Evolutionary conservation across 2,329 filamentous ascomycete species (phyloP).

Genomic region (Didymella sp.): DNA sequence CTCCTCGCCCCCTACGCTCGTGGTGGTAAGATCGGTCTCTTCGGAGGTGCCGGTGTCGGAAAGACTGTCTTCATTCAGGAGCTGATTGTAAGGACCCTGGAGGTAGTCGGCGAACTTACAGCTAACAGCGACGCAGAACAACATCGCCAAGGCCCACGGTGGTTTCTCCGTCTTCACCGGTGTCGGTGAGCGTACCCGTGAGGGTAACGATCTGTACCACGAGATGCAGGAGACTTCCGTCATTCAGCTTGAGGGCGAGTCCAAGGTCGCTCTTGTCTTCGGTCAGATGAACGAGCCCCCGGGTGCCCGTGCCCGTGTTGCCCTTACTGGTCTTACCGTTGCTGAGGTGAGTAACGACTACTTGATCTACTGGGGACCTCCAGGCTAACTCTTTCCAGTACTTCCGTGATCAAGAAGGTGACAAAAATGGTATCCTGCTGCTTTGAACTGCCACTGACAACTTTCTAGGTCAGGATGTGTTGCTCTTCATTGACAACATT

Average conservation of each 20-base stretch:
- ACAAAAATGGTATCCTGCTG: not conserved
- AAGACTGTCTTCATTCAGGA: conserved; percentile 99
- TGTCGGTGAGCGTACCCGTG: conserved; percentile 99
- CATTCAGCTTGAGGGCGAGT: conserved; percentile 98
- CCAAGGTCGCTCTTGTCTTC: conserved; percentile 99
- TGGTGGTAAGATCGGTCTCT: conserved; percentile 99
- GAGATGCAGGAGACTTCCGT: conserved; percentile 99
- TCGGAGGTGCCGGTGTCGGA: conserved; percentile 99
- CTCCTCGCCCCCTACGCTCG: conserved; percentile 98
- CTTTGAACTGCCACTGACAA: conserved; percentile 67
- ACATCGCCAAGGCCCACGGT: conserved; percentile 99
- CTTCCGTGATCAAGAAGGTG: conserved; percentile 77
- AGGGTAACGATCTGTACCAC: conserved; percentile 99
- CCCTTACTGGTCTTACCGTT: conserved; percentile 75
- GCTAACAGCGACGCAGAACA: conserved; percentile 70
- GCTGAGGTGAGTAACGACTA: not conserved
- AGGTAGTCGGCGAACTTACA: not conserved
- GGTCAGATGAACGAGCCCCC: conserved; percentile 99
- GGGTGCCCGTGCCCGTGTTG: conserved; percentile 99
- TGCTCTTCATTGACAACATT: conserved; percentile 99
- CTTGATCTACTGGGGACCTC: not conserved
- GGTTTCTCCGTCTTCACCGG: conserved; percentile 99
- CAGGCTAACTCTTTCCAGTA: conserved; percentile 52
- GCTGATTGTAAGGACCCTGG: conserved; percentile 75
- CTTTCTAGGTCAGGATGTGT: conserved; percentile 91